Evolutionary conservation across 129 eudicot genomes (phyloP).

Genomic region (Chrysanthemum makinoi): DNA sequence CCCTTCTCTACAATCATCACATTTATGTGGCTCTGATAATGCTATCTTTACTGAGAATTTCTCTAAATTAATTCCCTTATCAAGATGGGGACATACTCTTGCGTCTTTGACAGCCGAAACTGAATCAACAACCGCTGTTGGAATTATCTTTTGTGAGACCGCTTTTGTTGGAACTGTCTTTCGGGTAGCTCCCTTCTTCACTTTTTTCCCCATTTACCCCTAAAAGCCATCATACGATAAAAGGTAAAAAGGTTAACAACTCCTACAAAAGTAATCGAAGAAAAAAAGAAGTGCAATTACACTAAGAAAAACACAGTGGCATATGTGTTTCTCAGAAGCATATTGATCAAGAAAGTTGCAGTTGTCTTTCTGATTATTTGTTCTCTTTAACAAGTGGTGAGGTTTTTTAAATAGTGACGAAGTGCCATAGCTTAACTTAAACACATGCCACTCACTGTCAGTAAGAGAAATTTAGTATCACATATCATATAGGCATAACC

Average conservation of each 20-base stretch:
- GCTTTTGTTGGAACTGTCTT: slow-evolving; percentile 41
- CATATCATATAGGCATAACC: no score
- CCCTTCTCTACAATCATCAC: slow-evolving; percentile 81
- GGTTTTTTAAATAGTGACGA: no score
- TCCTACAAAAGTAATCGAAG: neutral
- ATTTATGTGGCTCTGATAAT: slow-evolving; percentile 39
- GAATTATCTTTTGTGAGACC: slow-evolving; percentile 26
- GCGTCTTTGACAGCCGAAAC: slow-evolving; percentile 38
- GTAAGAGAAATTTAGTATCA: no score
- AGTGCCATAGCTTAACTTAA: no score
- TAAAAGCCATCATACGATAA: slow-evolving; percentile 18
- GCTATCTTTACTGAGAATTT: slow-evolving; percentile 45
- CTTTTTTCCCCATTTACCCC: slow-evolving; percentile 76
- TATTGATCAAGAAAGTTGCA: no score
- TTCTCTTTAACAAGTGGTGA: no score
- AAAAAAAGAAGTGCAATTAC: neutral
- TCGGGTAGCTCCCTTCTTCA: slow-evolving; percentile 56
- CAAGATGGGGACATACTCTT: slow-evolving; percentile 62
- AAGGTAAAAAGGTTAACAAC: neutral
- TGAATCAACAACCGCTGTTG: slow-evolving; percentile 28
- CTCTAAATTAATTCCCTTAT: slow-evolving; percentile 49
- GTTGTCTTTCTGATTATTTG: no score
- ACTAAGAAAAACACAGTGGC: no score
- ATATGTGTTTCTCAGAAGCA: no score
- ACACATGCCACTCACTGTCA: no score